Conservation (phyloP, 371 early-diverging fungal species). For the Mortierella sp. region DNA sequence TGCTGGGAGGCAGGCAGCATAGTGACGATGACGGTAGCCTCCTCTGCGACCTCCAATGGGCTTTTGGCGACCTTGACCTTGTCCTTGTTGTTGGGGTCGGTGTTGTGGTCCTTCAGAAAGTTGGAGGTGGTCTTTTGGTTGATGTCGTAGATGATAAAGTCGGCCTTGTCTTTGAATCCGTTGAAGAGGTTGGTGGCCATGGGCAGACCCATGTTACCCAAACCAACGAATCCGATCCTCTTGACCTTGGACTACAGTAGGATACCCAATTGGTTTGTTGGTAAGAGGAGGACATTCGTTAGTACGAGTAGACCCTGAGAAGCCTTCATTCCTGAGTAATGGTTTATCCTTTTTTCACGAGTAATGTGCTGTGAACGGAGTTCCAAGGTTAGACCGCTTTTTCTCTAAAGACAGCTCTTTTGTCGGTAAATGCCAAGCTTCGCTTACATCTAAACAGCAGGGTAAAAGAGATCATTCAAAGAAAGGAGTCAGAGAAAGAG, state of each 20-base stretch:
- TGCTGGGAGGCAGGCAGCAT: constrained; percentile 92
- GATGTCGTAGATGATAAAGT: constrained; percentile 81
- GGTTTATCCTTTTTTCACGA: neutral
- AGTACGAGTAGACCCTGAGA: neutral
- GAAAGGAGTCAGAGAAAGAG: neutral
- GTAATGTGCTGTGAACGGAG: neutral
- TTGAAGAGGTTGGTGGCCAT: constrained; percentile 92
- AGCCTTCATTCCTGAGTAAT: constrained; percentile 2
- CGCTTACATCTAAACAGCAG: constrained; percentile 27
- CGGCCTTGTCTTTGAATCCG: constrained; percentile 64
- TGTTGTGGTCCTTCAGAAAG: constrained; percentile 63
- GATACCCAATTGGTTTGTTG: too few relatives aligned
- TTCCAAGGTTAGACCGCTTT: neutral
- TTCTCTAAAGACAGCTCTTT: neutral
- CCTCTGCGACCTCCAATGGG: constrained; percentile 79
- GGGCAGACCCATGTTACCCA: constrained; percentile 95
- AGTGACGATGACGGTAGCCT: constrained; percentile 86
- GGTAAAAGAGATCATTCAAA: neutral
- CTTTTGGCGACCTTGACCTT: constrained; percentile 67
- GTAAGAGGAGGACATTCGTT: neutral
- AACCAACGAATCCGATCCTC: constrained; percentile 92
- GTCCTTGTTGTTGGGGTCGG: constrained; percentile 55
- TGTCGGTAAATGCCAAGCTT: neutral
- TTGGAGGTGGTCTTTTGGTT: constrained; percentile 67
- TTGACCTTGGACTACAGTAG: constrained; percentile 54